These are phyloP conservation scores for Ceratobasidium sp. DNA, from an alignment of 1,284 basidiomycete genomes.

Conservation along the genomic window DNA sequence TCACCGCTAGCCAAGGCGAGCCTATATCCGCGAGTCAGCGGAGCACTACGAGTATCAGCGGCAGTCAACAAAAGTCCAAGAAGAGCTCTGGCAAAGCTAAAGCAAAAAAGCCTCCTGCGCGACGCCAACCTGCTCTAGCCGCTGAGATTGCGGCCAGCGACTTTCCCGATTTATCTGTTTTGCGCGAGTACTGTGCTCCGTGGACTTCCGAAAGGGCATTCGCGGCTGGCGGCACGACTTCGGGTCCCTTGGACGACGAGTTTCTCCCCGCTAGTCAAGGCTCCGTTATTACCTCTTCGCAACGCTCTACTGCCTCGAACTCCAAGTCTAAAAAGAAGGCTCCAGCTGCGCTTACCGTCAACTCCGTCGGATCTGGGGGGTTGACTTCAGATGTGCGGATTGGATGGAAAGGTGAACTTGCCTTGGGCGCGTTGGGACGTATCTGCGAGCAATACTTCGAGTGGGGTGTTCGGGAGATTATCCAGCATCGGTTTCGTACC, in stretches of 20 bases:
- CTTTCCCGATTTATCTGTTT: conserved; percentile 34
- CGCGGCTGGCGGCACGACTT: neutral
- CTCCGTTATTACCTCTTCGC: conserved; percentile 35
- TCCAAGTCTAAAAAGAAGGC: conserved; percentile 29
- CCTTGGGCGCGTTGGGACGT: conserved; percentile 77
- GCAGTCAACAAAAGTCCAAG: conserved; percentile 15
- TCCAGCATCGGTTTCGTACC: conserved; percentile 82
- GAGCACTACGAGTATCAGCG: conserved; percentile 6
- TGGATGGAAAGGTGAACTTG: conserved; percentile 67
- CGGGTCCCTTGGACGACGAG: conserved; percentile 28
- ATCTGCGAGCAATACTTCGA: conserved; percentile 90
- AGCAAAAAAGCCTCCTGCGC: conserved; percentile 34
- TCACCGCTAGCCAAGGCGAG: conserved; percentile 29
- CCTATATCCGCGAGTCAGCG: conserved; percentile 25
- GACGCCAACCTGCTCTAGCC: conserved; percentile 38
- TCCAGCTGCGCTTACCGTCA: conserved; percentile 8
- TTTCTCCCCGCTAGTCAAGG: conserved; percentile 31
- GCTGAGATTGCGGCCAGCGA: conserved; percentile 37
- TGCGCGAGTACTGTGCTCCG: conserved; percentile 36
- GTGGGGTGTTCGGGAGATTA: conserved; percentile 85
- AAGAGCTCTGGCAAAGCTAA: conserved; percentile 31
- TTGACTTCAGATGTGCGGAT: conserved; percentile 44
- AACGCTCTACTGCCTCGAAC: conserved; percentile 32
- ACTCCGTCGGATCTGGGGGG: conserved; percentile 37
- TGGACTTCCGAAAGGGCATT: conserved; percentile 45